A percentile compares a stretch with the other conserved stretches of the same genome.
These are phyloP conservation scores for Dalechampia spathulata DNA, from an alignment of 441 rosid genomes.

Conservation along the genomic window DNA sequence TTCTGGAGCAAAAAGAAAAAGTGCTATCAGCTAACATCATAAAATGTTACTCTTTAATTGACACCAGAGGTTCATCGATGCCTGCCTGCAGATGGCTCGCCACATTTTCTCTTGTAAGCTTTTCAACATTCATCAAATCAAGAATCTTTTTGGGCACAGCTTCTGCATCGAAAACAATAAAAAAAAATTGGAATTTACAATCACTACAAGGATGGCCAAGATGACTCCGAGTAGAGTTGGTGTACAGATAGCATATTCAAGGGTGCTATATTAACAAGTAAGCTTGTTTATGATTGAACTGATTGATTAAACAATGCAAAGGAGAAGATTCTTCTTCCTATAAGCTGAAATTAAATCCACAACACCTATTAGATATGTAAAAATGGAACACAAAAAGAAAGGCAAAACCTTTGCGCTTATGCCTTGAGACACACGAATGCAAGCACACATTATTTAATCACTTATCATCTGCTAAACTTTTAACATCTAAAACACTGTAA, in stretches of 20 bases:
- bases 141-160: constrained; percentile 97
- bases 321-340: not conserved
- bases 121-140: constrained; percentile 86
- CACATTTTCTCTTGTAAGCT: constrained; percentile 92
- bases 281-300: not conserved
- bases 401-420: not conserved
- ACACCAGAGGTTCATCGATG: constrained; percentile 13
- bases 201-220: too few species aligned
- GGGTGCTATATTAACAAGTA: constrained; percentile 4
- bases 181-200: not conserved
- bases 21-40: constrained; percentile 19
- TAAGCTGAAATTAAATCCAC: not conserved
- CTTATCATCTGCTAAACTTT: not conserved
- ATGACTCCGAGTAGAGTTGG: too few species aligned
- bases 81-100: constrained; percentile 99
- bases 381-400: not conserved
- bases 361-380: not conserved
- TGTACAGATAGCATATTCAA: not conserved
- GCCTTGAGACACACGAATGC: not conserved
- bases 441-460: not conserved
- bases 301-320: not conserved
- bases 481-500: constrained; percentile 4
- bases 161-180: constrained; percentile 40
- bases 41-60: constrained; percentile 1
- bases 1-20: constrained; percentile 46